Base-by-base conservation (phyloP, 345 rosid species). In the Firmiana major region DNA sequence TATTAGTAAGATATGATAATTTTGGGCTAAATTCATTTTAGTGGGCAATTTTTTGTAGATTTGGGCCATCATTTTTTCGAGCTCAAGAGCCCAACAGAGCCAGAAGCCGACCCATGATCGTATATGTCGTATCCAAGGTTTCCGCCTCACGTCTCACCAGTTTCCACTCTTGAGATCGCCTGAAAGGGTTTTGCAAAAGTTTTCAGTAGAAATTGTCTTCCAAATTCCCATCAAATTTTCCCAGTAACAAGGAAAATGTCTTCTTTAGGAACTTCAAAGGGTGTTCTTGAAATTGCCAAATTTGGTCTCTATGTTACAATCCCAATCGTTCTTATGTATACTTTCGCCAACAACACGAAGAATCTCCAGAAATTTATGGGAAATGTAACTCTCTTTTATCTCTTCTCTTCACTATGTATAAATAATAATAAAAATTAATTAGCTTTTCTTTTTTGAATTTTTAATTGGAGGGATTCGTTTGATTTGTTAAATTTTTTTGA, bases 281-380 rank as follows among this genome's bases (percentile, higher is more conserved):
- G 94, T 54, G 55, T 93, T 74, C 79, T 95, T 36, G 98, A 93
- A 88, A 89, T 93, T 69, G 97, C 84, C 40, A 95, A 95, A 80
- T 91, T 95, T 48, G 96, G 98, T 43, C 46, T 92, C 8, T 95
- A 93, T 67, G 88, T 93, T 53, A n/a, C 86, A 0, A 77, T 93
- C 63, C 99, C 98, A 0, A 73, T 92, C 77, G 71, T 87, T 46
- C 96, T 93, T 5, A 93, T 93, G 98, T 91, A 89, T 82, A 38
- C 88, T 51, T 93, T 93, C 85, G 94, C 98, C 77, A 87, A 87
- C 87, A 91, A 92, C 82, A 79, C 92, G 84, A 87, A 90, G 85
- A 90, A 93, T 78, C 74, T 93, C 86, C 89, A 92, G 85, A 90
- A 88, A 79, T 79, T 95, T 85, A 93, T 92, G 93, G 97, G 99